Evolutionary conservation across 352 stramenopile genomes (phyloP).

Genomic region (Phytophthora sp.): DNA sequence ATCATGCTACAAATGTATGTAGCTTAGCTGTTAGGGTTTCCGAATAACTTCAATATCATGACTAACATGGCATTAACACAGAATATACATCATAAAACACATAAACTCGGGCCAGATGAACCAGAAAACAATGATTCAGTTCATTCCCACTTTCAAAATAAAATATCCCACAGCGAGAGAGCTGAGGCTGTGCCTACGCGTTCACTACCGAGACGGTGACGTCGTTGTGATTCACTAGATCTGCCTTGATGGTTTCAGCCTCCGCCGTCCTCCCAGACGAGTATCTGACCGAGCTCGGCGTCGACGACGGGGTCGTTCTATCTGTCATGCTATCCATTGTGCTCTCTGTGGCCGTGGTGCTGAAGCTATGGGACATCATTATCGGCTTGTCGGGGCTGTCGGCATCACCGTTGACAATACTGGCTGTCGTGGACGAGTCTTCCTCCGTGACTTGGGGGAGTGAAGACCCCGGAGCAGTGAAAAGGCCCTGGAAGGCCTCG

Average conservation of each 20-base stretch:
- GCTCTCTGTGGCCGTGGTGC: slow-evolving; percentile 25
- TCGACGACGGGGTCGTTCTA: slow-evolving; percentile 22
- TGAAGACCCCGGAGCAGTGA: slow-evolving; percentile 43
- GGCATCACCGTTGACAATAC: slow-evolving; percentile 16
- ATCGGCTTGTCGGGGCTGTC: slow-evolving; percentile 35
- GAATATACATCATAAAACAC: no score
- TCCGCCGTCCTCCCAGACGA: slow-evolving; percentile 18
- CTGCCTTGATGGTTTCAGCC: slow-evolving; percentile 18
- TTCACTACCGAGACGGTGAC: slow-evolving; percentile 24
- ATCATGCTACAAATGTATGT: no score
- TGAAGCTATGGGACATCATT: slow-evolving; percentile 27
- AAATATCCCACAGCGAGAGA: slow-evolving; percentile 19
- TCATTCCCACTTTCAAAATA: slow-evolving; percentile 15
- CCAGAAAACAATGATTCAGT: no score
- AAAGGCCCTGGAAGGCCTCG: slow-evolving; percentile 89
- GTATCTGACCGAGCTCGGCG: slow-evolving; percentile 16
- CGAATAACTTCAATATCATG: no score
- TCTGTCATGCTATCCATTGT: slow-evolving; percentile 29
- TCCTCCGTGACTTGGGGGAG: slow-evolving; percentile 52
- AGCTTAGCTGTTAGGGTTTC: no score
- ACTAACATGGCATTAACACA: no score
- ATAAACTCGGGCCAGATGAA: no score
- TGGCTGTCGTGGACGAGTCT: slow-evolving; percentile 18
- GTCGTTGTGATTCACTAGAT: slow-evolving; percentile 17
- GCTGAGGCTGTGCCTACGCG: neutral